Evolutionary conservation across 2,329 filamentous ascomycete genomes (phyloP), one percentile per base, ranked within the genome.

Genomic region (Aspergillus uvarum): DNA sequence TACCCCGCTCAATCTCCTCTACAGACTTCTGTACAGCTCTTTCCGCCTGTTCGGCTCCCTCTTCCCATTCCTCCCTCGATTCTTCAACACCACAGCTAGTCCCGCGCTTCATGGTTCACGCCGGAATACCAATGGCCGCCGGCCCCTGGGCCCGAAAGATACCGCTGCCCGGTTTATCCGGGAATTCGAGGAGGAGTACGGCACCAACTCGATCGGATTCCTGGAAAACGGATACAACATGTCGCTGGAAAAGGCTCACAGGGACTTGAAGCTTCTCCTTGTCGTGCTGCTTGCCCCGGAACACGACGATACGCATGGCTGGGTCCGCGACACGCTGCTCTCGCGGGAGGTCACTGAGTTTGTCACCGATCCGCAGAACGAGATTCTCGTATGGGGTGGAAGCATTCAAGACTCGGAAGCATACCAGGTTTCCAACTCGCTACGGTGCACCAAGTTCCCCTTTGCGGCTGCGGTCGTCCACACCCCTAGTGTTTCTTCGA

Each of bases 111-210:
- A 74, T 31, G 70, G 74, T n/a, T 61, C 65, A 22, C 69, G 51
- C 77, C 84, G 69, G 74, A 87, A 87, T 66, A 88, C 87, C 1
- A 86, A 82, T 61, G 89, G 89, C 4, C 85, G 94, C 35, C 84
- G 91, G 66, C 85, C 91, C 67, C 79, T 97, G 49, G 89, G 89
- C 71, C 92, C 94, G 1, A 87, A 90, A 59, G 95, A 99, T 71
- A 94, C 92, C 0, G 92, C 94, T 0, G 88, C 90, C 26, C 84
- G 95, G 32, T 96, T 98, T 74, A 90, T 91, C 70, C 86, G 94
- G 8, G 93, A 98, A 68, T 96, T 99, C 66, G 92, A 96, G 69
- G 95, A 99, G 76, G 91, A 96, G 69, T 95, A 97, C 71, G 92
- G 92, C 0, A 78, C 82, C 19, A 71, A 79, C 51, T 61, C 72